Base-by-base conservation (phyloP, 2,329 filamentous ascomycete genomes). In the Cladosporium sp. region DNA sequence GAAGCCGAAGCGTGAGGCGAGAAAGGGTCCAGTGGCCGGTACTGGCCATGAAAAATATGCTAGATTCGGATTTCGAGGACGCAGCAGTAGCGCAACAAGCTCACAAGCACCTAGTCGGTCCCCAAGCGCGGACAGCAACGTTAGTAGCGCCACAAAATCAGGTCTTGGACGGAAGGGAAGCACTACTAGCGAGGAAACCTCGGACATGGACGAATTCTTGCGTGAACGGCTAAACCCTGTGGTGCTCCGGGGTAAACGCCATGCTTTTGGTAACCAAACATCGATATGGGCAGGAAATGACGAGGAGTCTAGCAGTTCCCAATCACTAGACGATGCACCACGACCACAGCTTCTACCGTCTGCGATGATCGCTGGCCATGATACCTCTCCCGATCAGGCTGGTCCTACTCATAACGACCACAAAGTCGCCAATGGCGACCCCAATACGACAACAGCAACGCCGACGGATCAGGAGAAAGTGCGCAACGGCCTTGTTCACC, bases 11-110 rank as follows among this genome's bases (percentile, higher is more conserved):
- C 85, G 81, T 61, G 68, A 77, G 7, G 60, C 77, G 22, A 82
- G 88, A 25, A 93, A 91, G 72, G 92, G 93, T 0, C 93, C 93
- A 20, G 84, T 83, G 15, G 93, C 93, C 39, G 93, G 93, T n/a
- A 97, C 93, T 36, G 93, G 93, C 0, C 91, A 97, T 67, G 93
- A 97, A 75, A 88, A 88, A 1, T 92, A 93, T 66, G 88, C 88
- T 0, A 82, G 82, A 57, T 78, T 90, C 57, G 84, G 85, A 2
- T 76, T 80, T 28, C 82, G 85, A 58, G 82, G 87, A 28, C 82
- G 87, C 55, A 90, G 85, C 66, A 83, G 81, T 59, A 86, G 83
- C 65, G 75, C 78, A 19, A 74, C 79, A 7, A 82, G 78, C 22
- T 69, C 76, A n/a, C 40, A 55, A 17, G 79, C 75, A 24, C 75